These are phyloP conservation scores for Bruguiera gymnorhiza DNA, from an alignment of 345 rosid genomes.

Conservation along the genomic window DNA sequence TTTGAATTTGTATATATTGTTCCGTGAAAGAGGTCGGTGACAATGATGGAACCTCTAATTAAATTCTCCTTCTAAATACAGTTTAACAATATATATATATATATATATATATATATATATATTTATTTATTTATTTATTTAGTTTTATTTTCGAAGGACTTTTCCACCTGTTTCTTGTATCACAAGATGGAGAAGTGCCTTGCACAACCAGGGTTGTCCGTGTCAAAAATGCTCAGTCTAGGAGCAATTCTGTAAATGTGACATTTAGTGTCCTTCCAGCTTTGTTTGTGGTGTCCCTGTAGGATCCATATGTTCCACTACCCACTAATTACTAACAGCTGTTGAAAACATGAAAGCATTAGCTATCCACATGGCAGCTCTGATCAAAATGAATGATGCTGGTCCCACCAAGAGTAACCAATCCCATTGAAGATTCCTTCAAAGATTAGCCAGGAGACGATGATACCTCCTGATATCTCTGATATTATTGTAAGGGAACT, in stretches of 20 bases:
- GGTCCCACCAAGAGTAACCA: conserved; percentile 22
- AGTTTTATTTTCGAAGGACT: background rate
- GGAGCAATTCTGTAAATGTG: too few species aligned
- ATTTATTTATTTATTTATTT: background rate
- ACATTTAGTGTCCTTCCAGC: too few species aligned
- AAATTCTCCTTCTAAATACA: conserved; percentile 15
- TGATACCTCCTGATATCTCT: conserved; percentile 17
- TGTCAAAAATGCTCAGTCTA: too few species aligned
- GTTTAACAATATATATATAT: background rate
- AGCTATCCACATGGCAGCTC: conserved; percentile 20
- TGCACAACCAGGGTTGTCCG: too few species aligned
- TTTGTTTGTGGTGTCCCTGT: too few species aligned
- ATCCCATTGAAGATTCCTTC: conserved; percentile 32
- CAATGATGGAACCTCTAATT: conserved; percentile 32
- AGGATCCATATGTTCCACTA: too few species aligned
- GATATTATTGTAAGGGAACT: background rate
- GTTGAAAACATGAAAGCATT: conserved; percentile 12
- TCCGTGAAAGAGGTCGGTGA: conserved; percentile 28
- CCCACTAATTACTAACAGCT: conserved; percentile 4
- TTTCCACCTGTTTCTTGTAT: background rate
- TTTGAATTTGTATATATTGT: conserved; percentile 21
- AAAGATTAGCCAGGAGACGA: conserved; percentile 17
- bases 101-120: background rate
- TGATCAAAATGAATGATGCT: background rate
- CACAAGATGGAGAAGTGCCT: conserved; percentile 2